These are phyloP conservation scores for Hyaloscypha variabilis DNA, from an alignment of 495 filamentous ascomycete genomes.

Conservation along the genomic window DNA sequence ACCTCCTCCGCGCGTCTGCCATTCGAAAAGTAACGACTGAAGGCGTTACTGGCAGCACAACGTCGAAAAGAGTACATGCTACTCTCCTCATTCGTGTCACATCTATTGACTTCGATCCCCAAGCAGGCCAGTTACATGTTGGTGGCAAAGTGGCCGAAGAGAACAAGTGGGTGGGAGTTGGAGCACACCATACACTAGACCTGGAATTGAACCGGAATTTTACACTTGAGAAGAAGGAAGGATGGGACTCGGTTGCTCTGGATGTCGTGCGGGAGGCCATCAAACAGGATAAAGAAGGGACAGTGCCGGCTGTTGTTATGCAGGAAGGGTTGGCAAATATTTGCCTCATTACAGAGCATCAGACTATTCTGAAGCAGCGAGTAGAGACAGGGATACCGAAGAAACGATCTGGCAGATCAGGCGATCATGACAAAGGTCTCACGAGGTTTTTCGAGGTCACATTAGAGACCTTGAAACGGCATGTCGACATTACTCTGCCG, in stretches of 20 bases:
- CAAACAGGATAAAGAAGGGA: conserved; percentile 73
- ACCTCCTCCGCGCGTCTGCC: conserved; percentile 81
- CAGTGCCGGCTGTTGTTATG: conserved; percentile 89
- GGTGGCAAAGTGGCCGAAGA: conserved; percentile 80
- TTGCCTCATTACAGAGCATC: conserved; percentile 88
- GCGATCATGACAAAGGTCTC: conserved; percentile 76
- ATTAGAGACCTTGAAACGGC: conserved; percentile 72
- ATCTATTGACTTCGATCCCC: conserved; percentile 86
- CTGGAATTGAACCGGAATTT: conserved; percentile 87
- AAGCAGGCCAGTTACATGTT: conserved; percentile 81
- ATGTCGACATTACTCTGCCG: conserved; percentile 71
- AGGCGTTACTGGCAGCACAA: conserved; percentile 72
- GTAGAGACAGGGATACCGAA: conserved; percentile 83
- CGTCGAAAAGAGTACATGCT: conserved; percentile 73
- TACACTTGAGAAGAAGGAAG: conserved; percentile 75
- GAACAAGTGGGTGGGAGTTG: conserved; percentile 81
- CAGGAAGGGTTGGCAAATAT: conserved; percentile 93
- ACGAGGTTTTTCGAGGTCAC: conserved; percentile 79
- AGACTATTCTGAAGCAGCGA: conserved; percentile 83
- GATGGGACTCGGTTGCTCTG: conserved; percentile 90
- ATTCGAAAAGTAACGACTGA: conserved; percentile 77
- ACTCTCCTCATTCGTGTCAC: conserved; percentile 82
- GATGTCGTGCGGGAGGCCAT: conserved; percentile 78
- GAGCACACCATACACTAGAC: conserved; percentile 88
- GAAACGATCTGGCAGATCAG: conserved; percentile 63